Base-by-base conservation (phyloP, 345 rosid genomes). In the Arabidopsis arenosa region DNA sequence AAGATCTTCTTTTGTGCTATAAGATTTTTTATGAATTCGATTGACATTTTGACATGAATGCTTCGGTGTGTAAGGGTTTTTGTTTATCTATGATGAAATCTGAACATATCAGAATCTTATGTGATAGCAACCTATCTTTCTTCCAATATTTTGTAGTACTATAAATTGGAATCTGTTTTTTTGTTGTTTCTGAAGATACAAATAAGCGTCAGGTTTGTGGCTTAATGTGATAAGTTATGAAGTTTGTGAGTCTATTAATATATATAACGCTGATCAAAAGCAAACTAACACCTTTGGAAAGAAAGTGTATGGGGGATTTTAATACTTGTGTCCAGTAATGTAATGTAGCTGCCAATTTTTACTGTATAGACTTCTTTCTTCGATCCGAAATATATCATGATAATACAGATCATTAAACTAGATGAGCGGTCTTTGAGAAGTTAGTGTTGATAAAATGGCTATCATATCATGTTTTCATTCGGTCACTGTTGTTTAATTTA, bases 401-500 rank as follows among this genome's bases (percentile, higher is more conserved):
- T 66, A 2, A 18, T 15, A 35, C 5, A 10, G 10, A 49, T 48
- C 10, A 32, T 47, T 6, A 2, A 28, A 30, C 54, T 55, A 69
- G 64, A 43, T 41, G 8, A 69, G 41, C 63, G 30, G 28, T 56
- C 0, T 15, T 60, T 41, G 63, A 61, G 23, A 63, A 43, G 51
- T 62, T 43, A 28, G 0, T 28, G 32, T 28, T 28, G 32, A 28
- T 28, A 28, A 28, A 28, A 28, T 3, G 32, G 32, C 32, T 28
- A 28, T 28, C 32, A 28, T 28, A 28, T 28, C 32, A 28, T 15
- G 28, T 26, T 47, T 49, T 49, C 9, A 41, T 73, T 15, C 0
- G 7, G 59, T 57, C 66, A 56, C 14, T 48, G 73, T 67, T 17
- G 21, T 66, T 48, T 49, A 51, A 35, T 35, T 17, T 66, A 7